phyloP scores from a whole-genome alignment of 176 grass and related monocot genomes.

The bread wheat (Triticum aestivum) region DNA sequence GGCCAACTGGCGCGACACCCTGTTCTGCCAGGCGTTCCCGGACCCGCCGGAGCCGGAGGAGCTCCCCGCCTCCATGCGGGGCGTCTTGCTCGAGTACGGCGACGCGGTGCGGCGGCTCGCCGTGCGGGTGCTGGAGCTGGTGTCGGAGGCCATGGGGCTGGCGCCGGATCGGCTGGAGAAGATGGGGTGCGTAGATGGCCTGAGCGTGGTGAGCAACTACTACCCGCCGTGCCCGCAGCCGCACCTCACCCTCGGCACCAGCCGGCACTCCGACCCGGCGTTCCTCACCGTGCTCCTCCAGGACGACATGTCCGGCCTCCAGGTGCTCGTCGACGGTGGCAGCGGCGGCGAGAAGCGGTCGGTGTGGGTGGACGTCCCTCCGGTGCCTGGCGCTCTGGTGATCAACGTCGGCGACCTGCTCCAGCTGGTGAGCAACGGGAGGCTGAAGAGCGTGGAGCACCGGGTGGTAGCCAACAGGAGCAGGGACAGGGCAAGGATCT shows the following conservation, averaged over 20 bases:
- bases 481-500: constrained; percentile 29
- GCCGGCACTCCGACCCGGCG: constrained; percentile 3
- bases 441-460: constrained; percentile 58
- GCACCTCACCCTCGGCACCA: constrained; percentile 34
- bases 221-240: constrained; percentile 63
- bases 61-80: neutral
- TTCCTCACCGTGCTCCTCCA: constrained; percentile 38
- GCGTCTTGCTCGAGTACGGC: neutral
- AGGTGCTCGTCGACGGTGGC: constrained; percentile 19
- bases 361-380: constrained; percentile 47
- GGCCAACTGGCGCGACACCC: constrained; percentile 25
- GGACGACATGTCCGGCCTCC: constrained; percentile 51
- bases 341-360: neutral
- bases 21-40: neutral
- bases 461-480: constrained; percentile 44
- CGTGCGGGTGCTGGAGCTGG: neutral
- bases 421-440: constrained; percentile 59
- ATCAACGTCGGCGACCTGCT: constrained; percentile 61
- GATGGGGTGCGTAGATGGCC: neutral
- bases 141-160: neutral
- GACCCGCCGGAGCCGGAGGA: neutral
- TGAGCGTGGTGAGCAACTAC: constrained; percentile 34
- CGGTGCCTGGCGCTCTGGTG: constrained; percentile 41
- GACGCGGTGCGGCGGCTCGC: neutral
- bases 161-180: neutral